Conservation (phyloP, 768 basidiomycete species). For the Rhizopogon vinicolor region DNA sequence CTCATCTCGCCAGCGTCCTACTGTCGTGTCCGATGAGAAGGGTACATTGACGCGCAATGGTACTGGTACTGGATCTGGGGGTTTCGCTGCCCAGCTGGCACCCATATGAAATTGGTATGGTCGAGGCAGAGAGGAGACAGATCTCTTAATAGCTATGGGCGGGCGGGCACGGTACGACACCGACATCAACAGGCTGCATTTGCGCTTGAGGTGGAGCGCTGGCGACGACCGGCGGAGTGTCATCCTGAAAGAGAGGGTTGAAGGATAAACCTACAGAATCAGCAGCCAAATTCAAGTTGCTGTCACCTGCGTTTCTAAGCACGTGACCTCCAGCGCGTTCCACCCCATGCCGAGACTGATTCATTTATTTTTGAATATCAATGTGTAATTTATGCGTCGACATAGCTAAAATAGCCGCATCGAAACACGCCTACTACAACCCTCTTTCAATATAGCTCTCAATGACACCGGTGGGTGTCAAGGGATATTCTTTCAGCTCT, state of each 20-base stretch:
- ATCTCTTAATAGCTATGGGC: conserved; percentile 7
- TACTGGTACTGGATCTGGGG: conserved; percentile 37
- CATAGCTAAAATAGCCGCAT: background rate
- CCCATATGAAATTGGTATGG: conserved; percentile 76
- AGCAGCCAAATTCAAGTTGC: too few relatives aligned
- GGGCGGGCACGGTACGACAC: background rate
- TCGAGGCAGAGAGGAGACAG: conserved; percentile 26
- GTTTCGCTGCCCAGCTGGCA: conserved; percentile 75
- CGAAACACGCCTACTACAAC: conserved; percentile 35
- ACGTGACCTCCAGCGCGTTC: background rate
- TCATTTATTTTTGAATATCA: too few relatives aligned
- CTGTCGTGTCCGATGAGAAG: conserved; percentile 51
- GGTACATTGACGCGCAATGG: conserved; percentile 34
- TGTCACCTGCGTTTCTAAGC: conserved; percentile 1
- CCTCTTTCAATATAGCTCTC: conserved; percentile 77
- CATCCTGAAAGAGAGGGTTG: background rate
- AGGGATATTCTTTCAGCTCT: conserved; percentile 72
- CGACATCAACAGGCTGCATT: background rate
- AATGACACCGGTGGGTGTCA: conserved; percentile 69
- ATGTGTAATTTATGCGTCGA: too few relatives aligned
- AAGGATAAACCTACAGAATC: background rate
- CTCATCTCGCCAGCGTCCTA: conserved; percentile 69
- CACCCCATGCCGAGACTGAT: too few relatives aligned
- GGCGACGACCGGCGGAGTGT: background rate
- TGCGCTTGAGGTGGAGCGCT: conserved; percentile 11